Evolutionary conservation across 495 filamentous ascomycete genomes (phyloP).

Genomic region (Xylaria flabelliformis): DNA sequence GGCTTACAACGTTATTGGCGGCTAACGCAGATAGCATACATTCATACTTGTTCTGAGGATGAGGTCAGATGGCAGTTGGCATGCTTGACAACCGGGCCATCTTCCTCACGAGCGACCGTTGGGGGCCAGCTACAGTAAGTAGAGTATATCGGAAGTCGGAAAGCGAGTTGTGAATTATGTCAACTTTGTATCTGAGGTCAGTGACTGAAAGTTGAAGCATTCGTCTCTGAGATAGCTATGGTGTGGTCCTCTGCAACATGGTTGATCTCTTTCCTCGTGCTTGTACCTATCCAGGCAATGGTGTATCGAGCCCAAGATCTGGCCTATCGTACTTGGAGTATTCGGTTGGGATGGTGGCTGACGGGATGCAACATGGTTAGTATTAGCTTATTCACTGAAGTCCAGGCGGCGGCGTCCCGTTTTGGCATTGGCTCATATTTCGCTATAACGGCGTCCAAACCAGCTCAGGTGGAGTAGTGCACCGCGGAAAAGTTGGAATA

Average conservation of each 20-base stretch:
- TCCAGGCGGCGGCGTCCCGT: constrained; percentile 9
- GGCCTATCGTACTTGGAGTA: neutral
- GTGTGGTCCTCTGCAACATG: constrained; percentile 1
- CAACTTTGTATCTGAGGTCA: neutral
- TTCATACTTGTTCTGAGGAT: neutral
- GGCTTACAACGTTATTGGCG: constrained; percentile 2
- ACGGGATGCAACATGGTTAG: constrained; percentile 26
- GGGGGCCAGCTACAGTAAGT: constrained; percentile 10
- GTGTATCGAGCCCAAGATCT: constrained; percentile 1
- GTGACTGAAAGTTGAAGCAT: neutral
- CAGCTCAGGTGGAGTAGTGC: constrained; percentile 11
- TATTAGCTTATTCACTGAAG: neutral
- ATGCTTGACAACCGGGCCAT: constrained; percentile 1
- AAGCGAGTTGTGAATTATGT: neutral
- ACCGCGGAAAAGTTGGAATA: constrained; percentile 9
- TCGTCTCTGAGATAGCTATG: neutral
- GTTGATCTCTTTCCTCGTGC: constrained; percentile 16
- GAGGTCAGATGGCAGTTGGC: constrained; percentile 13
- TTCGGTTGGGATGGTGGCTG: constrained; percentile 24
- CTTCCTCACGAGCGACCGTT: neutral
- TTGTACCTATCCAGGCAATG: neutral
- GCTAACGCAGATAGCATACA: neutral
- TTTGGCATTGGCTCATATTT: constrained; percentile 8
- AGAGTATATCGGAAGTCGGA: constrained; percentile 1
- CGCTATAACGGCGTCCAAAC: constrained; percentile 15